phyloP scores from a whole-genome alignment of 106 monocot species.

The Narthecium ossifragum region DNA sequence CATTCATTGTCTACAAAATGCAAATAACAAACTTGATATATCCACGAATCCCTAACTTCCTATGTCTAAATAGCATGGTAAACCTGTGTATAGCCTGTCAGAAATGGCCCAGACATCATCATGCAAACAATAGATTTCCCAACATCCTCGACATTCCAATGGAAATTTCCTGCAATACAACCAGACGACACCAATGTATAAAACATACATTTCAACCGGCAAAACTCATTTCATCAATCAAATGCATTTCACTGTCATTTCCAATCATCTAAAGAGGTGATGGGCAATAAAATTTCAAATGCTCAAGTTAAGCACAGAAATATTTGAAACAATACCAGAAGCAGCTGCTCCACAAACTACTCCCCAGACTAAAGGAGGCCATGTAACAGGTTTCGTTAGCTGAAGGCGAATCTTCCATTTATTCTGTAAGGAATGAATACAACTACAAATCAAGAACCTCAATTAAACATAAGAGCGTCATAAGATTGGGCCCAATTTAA shows the following conservation, averaged over 20 bases:
- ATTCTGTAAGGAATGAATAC: constrained; percentile 30
- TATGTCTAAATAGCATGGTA: not conserved
- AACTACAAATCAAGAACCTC: not conserved
- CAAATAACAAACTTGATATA: not conserved
- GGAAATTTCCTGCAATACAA: constrained; percentile 78
- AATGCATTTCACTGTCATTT: too few species aligned
- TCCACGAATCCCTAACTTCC: too few species aligned
- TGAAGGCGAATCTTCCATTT: constrained; percentile 97
- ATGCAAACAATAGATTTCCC: constrained; percentile 86
- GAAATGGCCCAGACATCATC: constrained; percentile 88
- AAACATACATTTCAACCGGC: too few species aligned
- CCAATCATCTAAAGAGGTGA: too few species aligned
- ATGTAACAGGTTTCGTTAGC: constrained; percentile 91
- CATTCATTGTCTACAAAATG: constrained; percentile 67
- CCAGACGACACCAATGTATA: too few species aligned
- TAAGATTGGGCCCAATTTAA: not conserved
- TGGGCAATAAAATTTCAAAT: not conserved
- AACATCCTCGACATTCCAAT: constrained; percentile 89
- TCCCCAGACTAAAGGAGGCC: constrained; percentile 96
- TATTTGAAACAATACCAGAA: constrained; percentile 47
- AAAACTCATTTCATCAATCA: too few species aligned
- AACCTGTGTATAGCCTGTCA: constrained; percentile 89
- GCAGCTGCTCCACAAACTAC: constrained; percentile 96
- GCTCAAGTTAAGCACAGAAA: not conserved
- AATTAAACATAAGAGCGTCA: not conserved